Evolutionary conservation across 1,284 basidiomycete genomes (phyloP).

Genomic region (Schizophyllum amplum): DNA sequence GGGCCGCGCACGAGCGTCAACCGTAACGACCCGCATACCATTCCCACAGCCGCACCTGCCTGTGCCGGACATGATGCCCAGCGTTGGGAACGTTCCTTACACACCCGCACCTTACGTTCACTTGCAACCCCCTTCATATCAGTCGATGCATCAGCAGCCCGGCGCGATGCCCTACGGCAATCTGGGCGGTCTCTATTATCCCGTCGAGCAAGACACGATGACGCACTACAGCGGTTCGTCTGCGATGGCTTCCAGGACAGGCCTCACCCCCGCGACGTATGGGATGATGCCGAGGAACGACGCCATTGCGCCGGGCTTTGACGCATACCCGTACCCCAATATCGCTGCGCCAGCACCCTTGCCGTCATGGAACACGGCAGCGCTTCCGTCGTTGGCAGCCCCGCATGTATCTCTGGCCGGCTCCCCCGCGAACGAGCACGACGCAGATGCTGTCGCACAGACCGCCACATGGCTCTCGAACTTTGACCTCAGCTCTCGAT

Average conservation of each 20-base stretch:
- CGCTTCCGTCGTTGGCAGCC: not conserved
- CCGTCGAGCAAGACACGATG: not conserved
- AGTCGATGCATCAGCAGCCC: not conserved
- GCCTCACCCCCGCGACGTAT: not conserved
- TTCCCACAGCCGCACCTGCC: not conserved
- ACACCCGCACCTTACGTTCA: not conserved
- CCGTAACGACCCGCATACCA: not conserved
- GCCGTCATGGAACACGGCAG: not conserved
- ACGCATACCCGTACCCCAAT: not conserved
- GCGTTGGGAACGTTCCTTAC: not conserved
- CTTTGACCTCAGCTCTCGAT: not conserved
- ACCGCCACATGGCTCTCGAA: not conserved
- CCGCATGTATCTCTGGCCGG: no score
- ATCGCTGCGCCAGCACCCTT: not conserved
- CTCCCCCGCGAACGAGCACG: not conserved
- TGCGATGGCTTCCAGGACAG: not conserved
- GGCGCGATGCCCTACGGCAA: not conserved
- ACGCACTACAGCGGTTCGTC: not conserved
- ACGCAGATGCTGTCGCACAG: not conserved
- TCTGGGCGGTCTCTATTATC: not conserved
- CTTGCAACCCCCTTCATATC: not conserved
- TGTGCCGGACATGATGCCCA: not conserved
- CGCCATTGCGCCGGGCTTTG: not conserved
- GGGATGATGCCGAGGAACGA: not conserved
- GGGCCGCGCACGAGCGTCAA: not conserved